Conservation (phyloP, 2,329 filamentous ascomycete species). For the Emericellopsis atlantica region DNA sequence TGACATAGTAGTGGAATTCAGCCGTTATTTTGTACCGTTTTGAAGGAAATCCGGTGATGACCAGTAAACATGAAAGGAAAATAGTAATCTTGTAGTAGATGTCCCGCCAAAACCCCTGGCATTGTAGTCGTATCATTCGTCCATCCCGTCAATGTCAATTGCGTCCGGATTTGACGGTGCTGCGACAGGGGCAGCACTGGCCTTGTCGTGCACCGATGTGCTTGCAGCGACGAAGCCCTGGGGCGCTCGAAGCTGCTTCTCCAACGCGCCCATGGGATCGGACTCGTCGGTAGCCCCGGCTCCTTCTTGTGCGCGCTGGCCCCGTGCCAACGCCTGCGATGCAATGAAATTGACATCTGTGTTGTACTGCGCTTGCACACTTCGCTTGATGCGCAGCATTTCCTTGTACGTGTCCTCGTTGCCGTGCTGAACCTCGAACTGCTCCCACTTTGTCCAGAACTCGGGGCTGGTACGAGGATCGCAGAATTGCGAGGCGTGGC, state of each 20-base stretch:
- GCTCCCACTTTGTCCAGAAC: constrained; percentile 96
- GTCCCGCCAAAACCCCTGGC: too few relatives aligned
- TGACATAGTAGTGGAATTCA: too few relatives aligned
- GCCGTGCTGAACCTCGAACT: constrained; percentile 92
- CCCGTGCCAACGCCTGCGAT: constrained; percentile 79
- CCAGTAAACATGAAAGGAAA: too few relatives aligned
- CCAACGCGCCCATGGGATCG: constrained; percentile 83
- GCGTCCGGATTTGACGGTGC: constrained; percentile 67
- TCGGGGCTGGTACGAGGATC: constrained; percentile 80
- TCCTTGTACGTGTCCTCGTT: constrained; percentile 99
- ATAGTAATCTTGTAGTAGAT: too few relatives aligned
- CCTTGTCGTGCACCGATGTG: constrained; percentile 55
- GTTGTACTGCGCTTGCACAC: constrained; percentile 95
- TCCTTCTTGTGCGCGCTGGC: constrained; percentile 40
- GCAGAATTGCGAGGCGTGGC: constrained; percentile 93
- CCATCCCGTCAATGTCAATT: constrained; percentile 68
- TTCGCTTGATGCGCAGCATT: constrained; percentile 95
- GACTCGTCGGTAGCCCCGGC: constrained; percentile 34
- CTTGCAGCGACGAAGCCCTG: constrained; percentile 85
- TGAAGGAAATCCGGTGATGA: too few relatives aligned
- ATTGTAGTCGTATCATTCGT: constrained; percentile 32
- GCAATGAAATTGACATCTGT: constrained; percentile 99
- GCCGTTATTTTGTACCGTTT: too few relatives aligned
- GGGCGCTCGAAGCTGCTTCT: constrained; percentile 78
- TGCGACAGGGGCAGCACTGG: constrained; percentile 18